Percentiles rank a stretch among this genome's conserved stretches.
Evolutionary conservation across 768 basidiomycete species (phyloP).

Genomic region (Exidia glandulosa): DNA sequence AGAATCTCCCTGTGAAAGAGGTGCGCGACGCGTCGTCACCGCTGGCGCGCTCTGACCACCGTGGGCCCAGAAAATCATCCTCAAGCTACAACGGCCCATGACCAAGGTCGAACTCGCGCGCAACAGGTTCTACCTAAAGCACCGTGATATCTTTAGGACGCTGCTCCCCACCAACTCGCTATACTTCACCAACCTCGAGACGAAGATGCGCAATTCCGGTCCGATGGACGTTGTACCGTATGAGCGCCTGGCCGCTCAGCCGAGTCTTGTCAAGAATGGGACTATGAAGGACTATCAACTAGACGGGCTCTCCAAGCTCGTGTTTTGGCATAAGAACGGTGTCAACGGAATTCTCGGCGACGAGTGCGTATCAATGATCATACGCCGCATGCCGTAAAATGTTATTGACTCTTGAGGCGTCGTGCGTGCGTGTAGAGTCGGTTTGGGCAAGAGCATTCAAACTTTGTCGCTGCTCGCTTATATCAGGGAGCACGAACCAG

Average conservation of each 20-base stretch:
- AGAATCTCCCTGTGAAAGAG: too few relatives aligned
- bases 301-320: slow-evolving; percentile 54
- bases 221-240: not conserved
- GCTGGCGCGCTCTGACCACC: not conserved
- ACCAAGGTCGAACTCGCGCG: slow-evolving; percentile 24
- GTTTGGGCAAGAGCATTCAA: slow-evolving; percentile 52
- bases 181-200: slow-evolving; percentile 29
- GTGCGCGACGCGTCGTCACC: not conserved
- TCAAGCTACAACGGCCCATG: not conserved
- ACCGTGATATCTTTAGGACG: slow-evolving; percentile 34
- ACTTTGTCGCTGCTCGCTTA: slow-evolving; percentile 58
- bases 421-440: slow-evolving; percentile 33
- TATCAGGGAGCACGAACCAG: slow-evolving; percentile 41
- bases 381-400: not conserved
- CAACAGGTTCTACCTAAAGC: slow-evolving; percentile 34
- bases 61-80: not conserved
- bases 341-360: slow-evolving; percentile 66
- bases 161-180: slow-evolving; percentile 30
- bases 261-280: slow-evolving; percentile 39
- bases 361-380: slow-evolving; percentile 38
- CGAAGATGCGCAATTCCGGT: slow-evolving; percentile 9
- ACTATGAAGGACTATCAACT: slow-evolving; percentile 66
- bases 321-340: slow-evolving; percentile 60
- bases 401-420: not conserved
- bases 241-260: slow-evolving; percentile 31